These are phyloP conservation scores for Tephrocybe sp. DNA, from an alignment of 768 basidiomycete genomes.

Conservation along the genomic window DNA sequence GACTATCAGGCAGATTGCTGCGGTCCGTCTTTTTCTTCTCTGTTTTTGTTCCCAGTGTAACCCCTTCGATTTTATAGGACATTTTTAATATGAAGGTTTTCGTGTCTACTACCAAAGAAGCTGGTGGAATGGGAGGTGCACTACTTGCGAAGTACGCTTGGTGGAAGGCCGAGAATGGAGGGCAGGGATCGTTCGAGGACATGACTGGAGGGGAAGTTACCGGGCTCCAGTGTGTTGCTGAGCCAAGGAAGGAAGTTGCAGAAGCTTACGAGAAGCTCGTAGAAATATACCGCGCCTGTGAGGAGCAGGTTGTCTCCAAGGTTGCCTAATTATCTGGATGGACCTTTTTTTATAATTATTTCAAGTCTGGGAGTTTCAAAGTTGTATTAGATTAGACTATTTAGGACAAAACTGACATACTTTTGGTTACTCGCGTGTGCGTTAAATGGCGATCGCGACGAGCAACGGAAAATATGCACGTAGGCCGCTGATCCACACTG, in stretches of 20 bases:
- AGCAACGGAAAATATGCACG: no score
- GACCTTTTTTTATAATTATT: no score
- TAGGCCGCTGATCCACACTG: no score
- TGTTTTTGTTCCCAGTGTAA: neutral
- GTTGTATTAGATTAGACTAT: no score
- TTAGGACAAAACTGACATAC: no score
- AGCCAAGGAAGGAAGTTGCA: constrained; percentile 43
- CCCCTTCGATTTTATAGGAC: constrained; percentile 38
- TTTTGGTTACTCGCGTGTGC: no score
- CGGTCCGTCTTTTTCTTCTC: constrained; percentile 33
- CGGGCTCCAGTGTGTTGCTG: constrained; percentile 59
- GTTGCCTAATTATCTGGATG: neutral
- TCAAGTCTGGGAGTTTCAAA: neutral
- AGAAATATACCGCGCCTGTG: constrained; percentile 51
- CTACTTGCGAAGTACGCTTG: constrained; percentile 69
- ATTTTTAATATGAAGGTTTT: constrained; percentile 77
- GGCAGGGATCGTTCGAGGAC: constrained; percentile 57
- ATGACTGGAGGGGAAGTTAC: constrained; percentile 53
- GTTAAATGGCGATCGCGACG: no score
- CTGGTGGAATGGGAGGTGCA: constrained; percentile 70
- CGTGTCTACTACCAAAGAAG: constrained; percentile 64
- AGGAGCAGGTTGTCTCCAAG: constrained; percentile 43
- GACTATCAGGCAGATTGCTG: constrained; percentile 69
- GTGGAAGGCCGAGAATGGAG: constrained; percentile 50
- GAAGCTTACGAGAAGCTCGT: constrained; percentile 55